phyloP scores from a whole-genome alignment of 257 asterid genomes.

The Craterostigma plantagineum region DNA sequence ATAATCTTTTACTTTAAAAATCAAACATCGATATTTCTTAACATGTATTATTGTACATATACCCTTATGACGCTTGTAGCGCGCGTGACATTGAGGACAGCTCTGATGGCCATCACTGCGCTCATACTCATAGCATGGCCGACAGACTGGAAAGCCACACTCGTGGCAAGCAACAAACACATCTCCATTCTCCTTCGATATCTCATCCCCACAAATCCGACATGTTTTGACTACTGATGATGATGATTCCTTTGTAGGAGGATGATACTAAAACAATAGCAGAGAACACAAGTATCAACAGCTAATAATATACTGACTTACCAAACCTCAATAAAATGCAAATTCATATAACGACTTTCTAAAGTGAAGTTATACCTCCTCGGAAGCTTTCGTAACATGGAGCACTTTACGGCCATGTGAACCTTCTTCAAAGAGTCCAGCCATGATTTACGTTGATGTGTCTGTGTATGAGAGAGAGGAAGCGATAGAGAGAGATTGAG shows the following conservation, averaged over 20 bases:
- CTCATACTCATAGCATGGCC: conserved; percentile 63
- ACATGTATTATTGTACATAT: too few relatives aligned
- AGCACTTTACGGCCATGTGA: conserved; percentile 24
- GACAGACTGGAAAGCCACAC: conserved; percentile 61
- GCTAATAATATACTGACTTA: too few relatives aligned
- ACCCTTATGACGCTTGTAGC: conserved; percentile 68
- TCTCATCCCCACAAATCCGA: conserved; percentile 48
- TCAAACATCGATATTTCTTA: too few relatives aligned
- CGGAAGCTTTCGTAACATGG: conserved; percentile 1
- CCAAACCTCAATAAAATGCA: too few relatives aligned
- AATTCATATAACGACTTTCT: too few relatives aligned
- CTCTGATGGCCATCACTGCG: conserved; percentile 53
- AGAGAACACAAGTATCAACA: too few relatives aligned
- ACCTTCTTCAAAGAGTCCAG: conserved; percentile 32
- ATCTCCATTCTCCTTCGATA: conserved; percentile 30
- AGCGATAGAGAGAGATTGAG: conserved; percentile 1
- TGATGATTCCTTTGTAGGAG: conserved; percentile 7
- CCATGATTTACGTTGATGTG: too few relatives aligned
- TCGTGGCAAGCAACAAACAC: conserved; percentile 44
- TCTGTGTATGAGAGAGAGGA: conserved; percentile 1
- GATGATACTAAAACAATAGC: too few relatives aligned
- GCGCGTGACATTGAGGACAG: conserved; percentile 61
- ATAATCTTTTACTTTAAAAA: background rate
- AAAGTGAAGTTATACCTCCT: too few relatives aligned
- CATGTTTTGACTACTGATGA: conserved; percentile 21